These are phyloP conservation scores for Zygoascus bituminiphila DNA, from an alignment of 805 yeast species.

Conservation along the genomic window DNA sequence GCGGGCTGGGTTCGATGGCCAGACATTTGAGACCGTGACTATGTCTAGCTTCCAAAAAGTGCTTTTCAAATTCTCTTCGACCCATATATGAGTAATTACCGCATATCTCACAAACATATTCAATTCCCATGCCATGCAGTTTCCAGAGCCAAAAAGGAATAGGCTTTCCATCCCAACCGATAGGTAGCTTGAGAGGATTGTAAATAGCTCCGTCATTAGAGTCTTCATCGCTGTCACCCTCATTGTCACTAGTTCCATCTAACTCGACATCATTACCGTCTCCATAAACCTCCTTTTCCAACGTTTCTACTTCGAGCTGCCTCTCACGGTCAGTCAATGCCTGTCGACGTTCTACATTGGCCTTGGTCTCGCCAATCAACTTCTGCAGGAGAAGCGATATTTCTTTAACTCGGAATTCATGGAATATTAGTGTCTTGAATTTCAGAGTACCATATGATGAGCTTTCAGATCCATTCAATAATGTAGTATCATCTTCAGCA, in stretches of 20 bases:
- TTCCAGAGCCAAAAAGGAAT: constrained; percentile 92
- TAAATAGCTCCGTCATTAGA: constrained; percentile 30
- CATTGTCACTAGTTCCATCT: constrained; percentile 14
- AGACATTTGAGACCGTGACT: constrained; percentile 62
- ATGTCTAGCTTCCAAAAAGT: constrained; percentile 68
- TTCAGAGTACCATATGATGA: constrained; percentile 3
- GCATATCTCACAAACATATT: constrained; percentile 77
- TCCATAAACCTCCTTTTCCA: constrained; percentile 26
- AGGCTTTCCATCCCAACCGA: constrained; percentile 86
- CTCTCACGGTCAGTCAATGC: constrained; percentile 68
- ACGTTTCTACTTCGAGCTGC: constrained; percentile 42
- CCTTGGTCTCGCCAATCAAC: constrained; percentile 42
- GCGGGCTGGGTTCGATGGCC: constrained; percentile 51
- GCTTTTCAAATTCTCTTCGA: constrained; percentile 58
- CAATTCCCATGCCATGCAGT: constrained; percentile 71
- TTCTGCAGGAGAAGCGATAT: constrained; percentile 34
- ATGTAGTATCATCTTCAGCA: not conserved
- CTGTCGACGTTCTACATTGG: constrained; percentile 51
- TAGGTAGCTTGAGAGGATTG: constrained; percentile 54
- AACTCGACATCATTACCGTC: constrained; percentile 18
- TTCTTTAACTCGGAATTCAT: constrained; percentile 36
- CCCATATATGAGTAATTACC: constrained; percentile 71
- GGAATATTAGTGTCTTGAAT: constrained; percentile 21
- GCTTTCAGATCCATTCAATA: not conserved
- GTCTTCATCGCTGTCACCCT: constrained; percentile 24